A percentile compares a stretch with the other conserved stretches of the same genome.
Conservation (phyloP, 129 eudicot genomes). For the Centella asiatica region DNA sequence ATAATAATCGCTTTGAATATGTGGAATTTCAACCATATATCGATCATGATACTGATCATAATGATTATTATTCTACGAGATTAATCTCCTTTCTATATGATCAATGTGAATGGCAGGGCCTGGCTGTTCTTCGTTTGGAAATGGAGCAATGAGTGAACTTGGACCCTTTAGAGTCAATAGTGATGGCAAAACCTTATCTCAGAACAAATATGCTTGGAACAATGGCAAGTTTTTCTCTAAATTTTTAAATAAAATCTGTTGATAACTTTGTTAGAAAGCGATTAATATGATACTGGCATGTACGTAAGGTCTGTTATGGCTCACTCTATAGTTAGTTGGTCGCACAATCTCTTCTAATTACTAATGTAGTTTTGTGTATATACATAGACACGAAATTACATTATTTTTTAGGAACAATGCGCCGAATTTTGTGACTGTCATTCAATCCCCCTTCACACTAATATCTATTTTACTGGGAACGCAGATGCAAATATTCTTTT, state of each 20-base stretch:
- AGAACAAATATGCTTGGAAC: constrained; percentile 42
- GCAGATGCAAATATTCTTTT: constrained; percentile 51
- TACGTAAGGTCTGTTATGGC: too few relatives aligned
- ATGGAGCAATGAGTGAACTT: constrained; percentile 36
- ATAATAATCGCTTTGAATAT: too few relatives aligned
- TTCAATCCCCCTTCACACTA: neutral
- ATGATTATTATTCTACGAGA: too few relatives aligned
- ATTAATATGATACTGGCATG: neutral
- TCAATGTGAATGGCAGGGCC: neutral
- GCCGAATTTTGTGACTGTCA: too few relatives aligned
- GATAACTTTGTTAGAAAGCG: neutral
- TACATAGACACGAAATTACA: too few relatives aligned
- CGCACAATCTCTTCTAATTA: too few relatives aligned
- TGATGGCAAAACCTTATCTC: constrained; percentile 35
- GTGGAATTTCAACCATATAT: neutral
- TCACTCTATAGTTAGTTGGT: too few relatives aligned
- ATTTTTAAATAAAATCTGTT: neutral
- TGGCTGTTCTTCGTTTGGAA: constrained; percentile 12
- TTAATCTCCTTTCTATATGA: too few relatives aligned
- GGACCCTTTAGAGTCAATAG: constrained; percentile 47
- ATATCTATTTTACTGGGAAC: neutral
- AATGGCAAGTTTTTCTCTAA: constrained; percentile 20
- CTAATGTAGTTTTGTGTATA: too few relatives aligned
- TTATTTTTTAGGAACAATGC: too few relatives aligned
- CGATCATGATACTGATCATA: neutral